These are phyloP conservation scores for Viola pubescens DNA, from an alignment of 441 rosid species.

Conservation along the genomic window DNA sequence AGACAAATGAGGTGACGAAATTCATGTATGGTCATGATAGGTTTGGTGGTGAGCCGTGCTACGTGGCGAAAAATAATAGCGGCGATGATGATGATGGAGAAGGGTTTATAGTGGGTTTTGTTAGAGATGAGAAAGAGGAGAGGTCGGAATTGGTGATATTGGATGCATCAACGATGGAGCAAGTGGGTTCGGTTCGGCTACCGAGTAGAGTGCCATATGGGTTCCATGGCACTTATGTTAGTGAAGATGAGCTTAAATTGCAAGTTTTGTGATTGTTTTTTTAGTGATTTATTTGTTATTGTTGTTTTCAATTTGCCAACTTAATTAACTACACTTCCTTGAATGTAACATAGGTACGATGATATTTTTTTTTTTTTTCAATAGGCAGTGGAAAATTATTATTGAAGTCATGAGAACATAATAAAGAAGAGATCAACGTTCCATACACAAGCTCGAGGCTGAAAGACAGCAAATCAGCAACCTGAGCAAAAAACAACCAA, in stretches of 20 bases:
- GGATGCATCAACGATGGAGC: slow-evolving; percentile 40
- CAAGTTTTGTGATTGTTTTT: slow-evolving; percentile 15
- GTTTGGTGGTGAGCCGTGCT: slow-evolving; percentile 64
- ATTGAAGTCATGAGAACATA: too few relatives aligned
- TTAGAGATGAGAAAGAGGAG: slow-evolving; percentile 48
- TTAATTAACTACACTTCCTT: too few relatives aligned
- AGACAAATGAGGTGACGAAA: slow-evolving; percentile 24
- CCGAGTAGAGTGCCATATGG: slow-evolving; percentile 68
- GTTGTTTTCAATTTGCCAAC: too few relatives aligned
- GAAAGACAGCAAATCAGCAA: too few relatives aligned
- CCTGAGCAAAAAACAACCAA: too few relatives aligned
- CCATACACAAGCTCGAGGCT: too few relatives aligned
- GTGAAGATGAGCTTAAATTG: slow-evolving; percentile 29
- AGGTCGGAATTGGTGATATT: slow-evolving; percentile 48
- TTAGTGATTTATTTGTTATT: not conserved
- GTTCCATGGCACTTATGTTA: slow-evolving; percentile 67
- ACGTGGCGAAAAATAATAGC: slow-evolving; percentile 22
- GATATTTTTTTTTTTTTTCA: too few relatives aligned
- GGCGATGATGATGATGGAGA: slow-evolving; percentile 27
- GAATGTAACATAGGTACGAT: too few relatives aligned
- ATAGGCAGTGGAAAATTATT: too few relatives aligned
- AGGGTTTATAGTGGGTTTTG: slow-evolving; percentile 46
- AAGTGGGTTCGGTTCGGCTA: slow-evolving; percentile 37
- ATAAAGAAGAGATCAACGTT: too few relatives aligned
- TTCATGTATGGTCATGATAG: slow-evolving; percentile 37